These are phyloP conservation scores for Pleurotus tuoliensis DNA, from an alignment of 768 basidiomycete genomes.

Conservation along the genomic window DNA sequence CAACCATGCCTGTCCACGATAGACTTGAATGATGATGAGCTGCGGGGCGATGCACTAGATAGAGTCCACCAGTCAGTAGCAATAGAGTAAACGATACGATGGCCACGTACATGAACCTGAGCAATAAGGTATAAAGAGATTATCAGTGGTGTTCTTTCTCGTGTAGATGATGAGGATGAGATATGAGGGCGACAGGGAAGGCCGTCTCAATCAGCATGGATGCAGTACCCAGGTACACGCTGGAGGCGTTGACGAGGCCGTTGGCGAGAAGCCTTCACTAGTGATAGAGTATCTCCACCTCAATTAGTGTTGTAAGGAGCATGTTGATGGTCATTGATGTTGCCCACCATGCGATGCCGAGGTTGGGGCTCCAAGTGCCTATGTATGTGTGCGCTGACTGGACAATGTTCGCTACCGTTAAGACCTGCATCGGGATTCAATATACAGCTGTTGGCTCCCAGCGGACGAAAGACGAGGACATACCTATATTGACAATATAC, in stretches of 20 bases:
- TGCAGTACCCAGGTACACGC: not conserved
- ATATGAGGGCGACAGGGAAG: no score
- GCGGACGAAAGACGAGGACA: not conserved
- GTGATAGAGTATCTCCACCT: not conserved
- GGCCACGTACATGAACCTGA: no score
- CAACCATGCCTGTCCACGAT: slow-evolving; percentile 59
- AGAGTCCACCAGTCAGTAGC: no score
- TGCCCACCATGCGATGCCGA: no score
- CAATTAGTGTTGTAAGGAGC: not conserved
- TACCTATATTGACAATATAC: not conserved
- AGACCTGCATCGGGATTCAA: not conserved
- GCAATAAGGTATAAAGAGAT: no score
- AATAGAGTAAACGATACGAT: no score
- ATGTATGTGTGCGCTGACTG: not conserved
- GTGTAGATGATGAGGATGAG: no score
- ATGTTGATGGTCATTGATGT: not conserved
- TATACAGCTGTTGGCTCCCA: no score
- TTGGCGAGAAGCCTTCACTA: not conserved
- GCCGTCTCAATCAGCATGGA: slow-evolving; percentile 1
- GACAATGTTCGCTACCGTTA: not conserved
- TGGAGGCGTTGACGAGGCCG: not conserved
- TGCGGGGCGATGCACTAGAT: slow-evolving; percentile 24
- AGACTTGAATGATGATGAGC: slow-evolving; percentile 61
- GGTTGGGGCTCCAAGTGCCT: not conserved
- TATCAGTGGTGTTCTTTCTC: no score